Evolutionary conservation across 1,284 basidiomycete genomes (phyloP).

Genomic region (Leccinum ponderosum): DNA sequence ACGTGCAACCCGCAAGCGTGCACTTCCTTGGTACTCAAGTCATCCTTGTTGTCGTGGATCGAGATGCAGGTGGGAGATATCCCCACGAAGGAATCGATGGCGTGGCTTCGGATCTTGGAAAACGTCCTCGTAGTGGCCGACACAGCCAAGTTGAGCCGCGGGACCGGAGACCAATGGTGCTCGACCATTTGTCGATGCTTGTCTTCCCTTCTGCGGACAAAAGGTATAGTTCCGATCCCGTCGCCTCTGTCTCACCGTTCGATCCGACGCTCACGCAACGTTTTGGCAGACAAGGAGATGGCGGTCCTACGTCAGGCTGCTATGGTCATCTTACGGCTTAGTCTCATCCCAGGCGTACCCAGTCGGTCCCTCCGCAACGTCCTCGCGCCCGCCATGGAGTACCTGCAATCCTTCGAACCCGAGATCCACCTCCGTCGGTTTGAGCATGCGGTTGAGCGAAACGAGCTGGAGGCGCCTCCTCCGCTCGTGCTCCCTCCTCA

Average conservation of each 20-base stretch:
- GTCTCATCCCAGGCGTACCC: conserved; percentile 11
- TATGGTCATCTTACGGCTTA: conserved; percentile 20
- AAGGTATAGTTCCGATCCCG: conserved; percentile 16
- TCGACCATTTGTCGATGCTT: conserved; percentile 2
- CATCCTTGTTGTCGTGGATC: conserved; percentile 76
- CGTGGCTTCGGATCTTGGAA: conserved; percentile 71
- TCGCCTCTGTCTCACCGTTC: not conserved
- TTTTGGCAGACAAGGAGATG: conserved; percentile 18
- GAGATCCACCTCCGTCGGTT: conserved; percentile 9
- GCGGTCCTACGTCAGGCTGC: conserved; percentile 22
- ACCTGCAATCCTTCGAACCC: conserved; percentile 41
- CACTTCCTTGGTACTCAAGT: conserved; percentile 67
- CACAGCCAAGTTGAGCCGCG: conserved; percentile 45
- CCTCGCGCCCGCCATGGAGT: conserved; percentile 36
- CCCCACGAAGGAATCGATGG: conserved; percentile 41
- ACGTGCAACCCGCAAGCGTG: conserved; percentile 68
- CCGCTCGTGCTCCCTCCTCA: conserved; percentile 33
- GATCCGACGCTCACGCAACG: not conserved
- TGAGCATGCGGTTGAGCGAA: not conserved
- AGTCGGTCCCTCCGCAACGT: conserved; percentile 21
- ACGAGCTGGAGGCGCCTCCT: not conserved
- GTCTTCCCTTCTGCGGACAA: conserved; percentile 37
- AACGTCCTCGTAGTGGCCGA: conserved; percentile 53
- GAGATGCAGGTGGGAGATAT: conserved; percentile 61
- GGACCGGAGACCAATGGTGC: conserved; percentile 60